A percentile compares a stretch with the other conserved stretches of the same genome.
These are phyloP conservation scores for Albugo candida DNA, from an alignment of 352 stramenopile species.

Conservation along the genomic window DNA sequence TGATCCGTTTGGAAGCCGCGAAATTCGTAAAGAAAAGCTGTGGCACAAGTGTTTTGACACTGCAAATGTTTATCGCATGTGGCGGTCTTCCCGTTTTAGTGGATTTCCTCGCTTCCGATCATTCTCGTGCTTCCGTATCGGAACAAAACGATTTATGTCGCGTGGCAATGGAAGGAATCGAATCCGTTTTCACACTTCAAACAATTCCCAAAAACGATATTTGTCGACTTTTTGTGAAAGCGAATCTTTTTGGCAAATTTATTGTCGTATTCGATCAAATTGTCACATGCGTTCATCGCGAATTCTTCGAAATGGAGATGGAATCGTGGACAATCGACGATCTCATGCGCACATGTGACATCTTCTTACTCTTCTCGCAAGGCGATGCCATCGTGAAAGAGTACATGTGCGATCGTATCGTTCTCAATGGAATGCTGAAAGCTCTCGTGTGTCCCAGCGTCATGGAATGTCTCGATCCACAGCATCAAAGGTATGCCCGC, in stretches of 20 bases:
- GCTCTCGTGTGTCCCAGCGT: constrained; percentile 11
- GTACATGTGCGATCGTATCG: constrained; percentile 73
- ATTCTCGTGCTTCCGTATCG: constrained; percentile 7
- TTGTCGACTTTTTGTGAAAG: constrained; percentile 87
- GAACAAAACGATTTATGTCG: constrained; percentile 37
- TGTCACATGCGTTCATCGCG: constrained; percentile 13
- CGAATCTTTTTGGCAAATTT: constrained; percentile 77
- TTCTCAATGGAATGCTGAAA: constrained; percentile 45
- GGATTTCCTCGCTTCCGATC: constrained; percentile 47
- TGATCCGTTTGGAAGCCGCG: constrained; percentile 66
- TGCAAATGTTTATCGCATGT: constrained; percentile 88
- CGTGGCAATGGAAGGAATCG: constrained; percentile 80
- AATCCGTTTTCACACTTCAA: constrained; percentile 81
- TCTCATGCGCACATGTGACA: constrained; percentile 66
- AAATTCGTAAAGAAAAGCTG: constrained; percentile 80
- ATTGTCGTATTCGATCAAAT: constrained; percentile 75
- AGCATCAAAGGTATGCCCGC: not conserved
- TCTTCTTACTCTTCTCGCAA: constrained; percentile 83
- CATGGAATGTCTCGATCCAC: not conserved
- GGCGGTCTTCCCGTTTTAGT: constrained; percentile 73
- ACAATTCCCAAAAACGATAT: constrained; percentile 88
- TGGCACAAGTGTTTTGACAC: constrained; percentile 67
- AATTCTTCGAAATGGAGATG: constrained; percentile 2
- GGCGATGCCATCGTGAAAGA: constrained; percentile 84
- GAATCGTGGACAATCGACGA: constrained; percentile 38